Evolutionary conservation across 1,284 basidiomycete genomes (phyloP), one percentile per base, ranked within the genome.

Genomic region (Boletus semigastroideus): DNA sequence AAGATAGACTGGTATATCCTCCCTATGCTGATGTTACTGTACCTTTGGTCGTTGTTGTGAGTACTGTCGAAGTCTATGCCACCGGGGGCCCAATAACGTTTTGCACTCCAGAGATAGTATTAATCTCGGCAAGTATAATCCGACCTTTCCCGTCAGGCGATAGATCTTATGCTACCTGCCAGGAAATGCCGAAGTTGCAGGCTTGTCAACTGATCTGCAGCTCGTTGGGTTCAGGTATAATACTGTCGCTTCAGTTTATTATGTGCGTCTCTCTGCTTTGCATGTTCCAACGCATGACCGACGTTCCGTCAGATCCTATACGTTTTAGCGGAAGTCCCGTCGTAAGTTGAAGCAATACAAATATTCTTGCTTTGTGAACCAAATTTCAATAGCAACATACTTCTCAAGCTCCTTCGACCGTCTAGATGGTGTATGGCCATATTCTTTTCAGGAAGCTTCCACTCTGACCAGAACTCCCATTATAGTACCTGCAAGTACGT

Each of bases 11-110:
- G 67, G 46, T 72, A 80, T 57, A 58, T 82, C 11, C 59, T 82
- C 33, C 80, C 80, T 8, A 71, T 78, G 30, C 71, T 82, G 39
- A 75, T 77, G 11, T 61, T 84, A 28, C 69, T 87, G 19, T 86
- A 85, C 62, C 74, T 87, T 37, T 74, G 82, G 49, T 81, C 76
- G 1, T 80, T 80, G 59, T 57, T 80, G 78, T 80, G 57, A 65
- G 78, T 66, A 11, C 36, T 5, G 14, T 20, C 13, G 27, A 25
- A 2, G 10, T 42, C 22, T 27, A 5, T 11, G 12, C 12, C 16
- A 13, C 22, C 36, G 27, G 46, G 44, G 56, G 5, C 5, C 7
- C 12, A n/a, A 16, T 27, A 7, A 25, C 25, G 7, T 25, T 25
- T 34, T 34, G 22, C 28, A 42, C 16, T 47, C 12, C 53, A 73